A percentile compares a stretch with the other conserved stretches of the same genome.
These are phyloP conservation scores for Scenedesmus sp. DNA, from an alignment of 163 green algal genomes.

Conservation along the genomic window DNA sequence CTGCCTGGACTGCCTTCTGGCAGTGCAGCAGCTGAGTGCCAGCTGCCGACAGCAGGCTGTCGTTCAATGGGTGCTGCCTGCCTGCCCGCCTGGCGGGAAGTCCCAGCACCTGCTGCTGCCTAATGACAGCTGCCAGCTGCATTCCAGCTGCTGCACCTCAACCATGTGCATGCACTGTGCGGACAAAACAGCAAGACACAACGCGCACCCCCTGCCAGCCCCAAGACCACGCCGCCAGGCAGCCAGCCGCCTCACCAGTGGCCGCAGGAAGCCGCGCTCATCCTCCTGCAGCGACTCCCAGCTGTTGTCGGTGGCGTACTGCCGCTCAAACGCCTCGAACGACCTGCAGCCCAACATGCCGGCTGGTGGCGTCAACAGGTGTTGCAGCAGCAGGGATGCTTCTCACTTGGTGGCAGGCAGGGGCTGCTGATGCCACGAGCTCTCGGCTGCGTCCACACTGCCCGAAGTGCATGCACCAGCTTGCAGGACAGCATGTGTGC, in stretches of 20 bases:
- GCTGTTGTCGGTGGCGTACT: conserved; percentile 68
- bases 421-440: neutral
- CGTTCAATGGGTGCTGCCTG: too few relatives aligned
- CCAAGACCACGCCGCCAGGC: neutral
- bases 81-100: too few relatives aligned
- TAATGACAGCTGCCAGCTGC: neutral
- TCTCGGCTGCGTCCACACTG: neutral
- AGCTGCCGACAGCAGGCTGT: too few relatives aligned
- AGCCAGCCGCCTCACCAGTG: conserved; percentile 61
- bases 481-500: neutral
- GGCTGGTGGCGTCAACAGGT: neutral
- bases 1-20: too few relatives aligned
- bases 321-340: conserved; percentile 55
- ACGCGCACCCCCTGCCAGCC: neutral
- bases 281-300: conserved; percentile 95
- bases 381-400: neutral
- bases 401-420: neutral
- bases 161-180: neutral
- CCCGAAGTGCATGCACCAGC: neutral
- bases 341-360: conserved; percentile 21
- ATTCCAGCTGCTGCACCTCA: neutral
- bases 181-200: neutral
- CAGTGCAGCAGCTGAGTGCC: too few relatives aligned
- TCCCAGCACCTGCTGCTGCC: neutral
- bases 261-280: conserved; percentile 84